phyloP scores from a whole-genome alignment of 2,329 filamentous ascomycete genomes.

The Alternaria novae-zelandiae region DNA sequence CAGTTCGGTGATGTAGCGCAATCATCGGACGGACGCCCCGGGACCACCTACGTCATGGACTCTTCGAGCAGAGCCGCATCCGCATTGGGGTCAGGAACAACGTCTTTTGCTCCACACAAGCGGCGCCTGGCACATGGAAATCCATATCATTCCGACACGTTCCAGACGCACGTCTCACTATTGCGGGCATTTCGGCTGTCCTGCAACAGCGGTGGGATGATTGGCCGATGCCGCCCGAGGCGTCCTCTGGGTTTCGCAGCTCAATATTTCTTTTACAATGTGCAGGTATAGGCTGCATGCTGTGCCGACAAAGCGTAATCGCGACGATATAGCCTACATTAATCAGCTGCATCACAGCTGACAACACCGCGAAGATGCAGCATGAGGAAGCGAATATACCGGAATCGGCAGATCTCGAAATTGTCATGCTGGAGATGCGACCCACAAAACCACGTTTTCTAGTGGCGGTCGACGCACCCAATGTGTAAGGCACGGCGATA shows the following conservation, averaged over 20 bases:
- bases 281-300: not conserved
- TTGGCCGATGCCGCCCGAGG: not conserved
- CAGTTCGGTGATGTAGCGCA: not conserved
- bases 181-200: not conserved
- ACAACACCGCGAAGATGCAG: not conserved
- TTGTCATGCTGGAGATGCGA: not conserved
- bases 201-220: not conserved
- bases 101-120: not conserved
- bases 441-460: conserved; percentile 9
- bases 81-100: not conserved
- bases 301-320: not conserved
- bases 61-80: not conserved
- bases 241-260: not conserved
- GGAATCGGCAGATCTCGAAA: not conserved
- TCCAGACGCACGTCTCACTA: not conserved
- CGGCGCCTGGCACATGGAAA: conserved; percentile 1
- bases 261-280: too few relatives aligned
- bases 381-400: not conserved
- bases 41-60: not conserved
- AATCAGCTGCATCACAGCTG: not conserved
- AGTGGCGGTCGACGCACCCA: conserved; percentile 19
- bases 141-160: not conserved
- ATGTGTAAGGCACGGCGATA: conserved; percentile 16
- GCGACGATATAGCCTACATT: not conserved
- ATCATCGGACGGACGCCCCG: not conserved